Evolutionary conservation across 352 stramenopile genomes (phyloP).

Genomic region (Globisporangium splendens): DNA sequence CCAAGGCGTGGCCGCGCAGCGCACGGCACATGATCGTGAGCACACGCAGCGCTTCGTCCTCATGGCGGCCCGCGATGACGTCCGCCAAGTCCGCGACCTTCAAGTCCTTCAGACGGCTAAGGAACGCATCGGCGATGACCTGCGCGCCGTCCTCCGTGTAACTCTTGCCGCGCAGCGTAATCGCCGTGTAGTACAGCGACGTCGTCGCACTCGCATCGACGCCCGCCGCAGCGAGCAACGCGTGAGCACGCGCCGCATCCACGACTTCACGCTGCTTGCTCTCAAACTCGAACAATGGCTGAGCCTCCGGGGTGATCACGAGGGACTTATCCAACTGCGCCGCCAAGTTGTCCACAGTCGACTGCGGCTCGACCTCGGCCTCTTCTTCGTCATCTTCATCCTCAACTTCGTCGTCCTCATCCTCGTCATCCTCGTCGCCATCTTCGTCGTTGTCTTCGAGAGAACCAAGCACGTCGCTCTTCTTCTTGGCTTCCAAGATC

Average conservation of each 20-base stretch:
- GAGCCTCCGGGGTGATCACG: constrained; percentile 21
- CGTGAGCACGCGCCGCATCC: constrained; percentile 46
- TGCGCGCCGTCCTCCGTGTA: constrained; percentile 68
- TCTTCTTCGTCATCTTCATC: constrained; percentile 53
- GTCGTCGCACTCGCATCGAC: constrained; percentile 29
- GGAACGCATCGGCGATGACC: constrained; percentile 49
- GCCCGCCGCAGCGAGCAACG: constrained; percentile 40
- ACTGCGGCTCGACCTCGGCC: constrained; percentile 28
- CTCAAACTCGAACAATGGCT: constrained; percentile 52
- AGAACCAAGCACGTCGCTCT: constrained; percentile 56
- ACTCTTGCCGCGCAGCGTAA: constrained; percentile 74
- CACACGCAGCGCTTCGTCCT: constrained; percentile 88
- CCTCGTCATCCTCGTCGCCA: constrained; percentile 58
- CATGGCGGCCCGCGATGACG: constrained; percentile 88
- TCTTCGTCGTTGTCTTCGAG: constrained; percentile 86
- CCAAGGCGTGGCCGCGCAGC: constrained; percentile 68
- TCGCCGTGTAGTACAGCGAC: constrained; percentile 43
- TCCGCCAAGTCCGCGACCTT: constrained; percentile 86
- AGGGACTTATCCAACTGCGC: constrained; percentile 43
- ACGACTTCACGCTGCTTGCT: constrained; percentile 66
- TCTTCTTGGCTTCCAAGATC: constrained; percentile 45
- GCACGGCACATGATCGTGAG: constrained; percentile 77
- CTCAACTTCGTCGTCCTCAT: constrained; percentile 56
- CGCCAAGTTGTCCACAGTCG: constrained; percentile 42
- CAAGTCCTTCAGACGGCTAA: constrained; percentile 41